Evolutionary conservation across 2,329 filamentous ascomycete genomes (phyloP).

Genomic region (Xylaria sp.): DNA sequence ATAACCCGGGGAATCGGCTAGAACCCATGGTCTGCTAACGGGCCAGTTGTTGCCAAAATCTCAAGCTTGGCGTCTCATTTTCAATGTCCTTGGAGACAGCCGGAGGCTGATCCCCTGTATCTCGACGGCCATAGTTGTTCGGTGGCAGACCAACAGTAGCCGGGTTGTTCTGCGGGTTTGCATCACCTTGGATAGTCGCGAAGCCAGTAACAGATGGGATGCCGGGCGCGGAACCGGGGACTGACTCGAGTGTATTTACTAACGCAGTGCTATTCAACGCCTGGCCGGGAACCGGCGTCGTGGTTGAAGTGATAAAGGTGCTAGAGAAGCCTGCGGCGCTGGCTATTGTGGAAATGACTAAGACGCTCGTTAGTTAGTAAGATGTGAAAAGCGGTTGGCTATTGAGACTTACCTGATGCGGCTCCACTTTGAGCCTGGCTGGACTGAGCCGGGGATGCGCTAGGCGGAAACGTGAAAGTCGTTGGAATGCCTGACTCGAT

Average conservation of each 20-base stretch:
- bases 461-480: slow-evolving; percentile 29
- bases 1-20: slow-evolving; percentile 12
- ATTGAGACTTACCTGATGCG: slow-evolving; percentile 37
- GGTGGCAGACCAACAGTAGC: slow-evolving; percentile 3
- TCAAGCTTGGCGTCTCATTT: slow-evolving; percentile 14
- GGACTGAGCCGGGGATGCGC: slow-evolving; percentile 23
- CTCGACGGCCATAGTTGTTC: slow-evolving; percentile 24
- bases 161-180: slow-evolving; percentile 1
- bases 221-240: slow-evolving; percentile 24
- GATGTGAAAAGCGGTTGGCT: neutral
- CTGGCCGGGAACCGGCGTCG: slow-evolving; percentile 33
- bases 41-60: slow-evolving; percentile 30
- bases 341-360: slow-evolving; percentile 39
- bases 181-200: slow-evolving; percentile 7
- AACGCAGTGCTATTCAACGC: slow-evolving; percentile 18
- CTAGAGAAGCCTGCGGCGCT: slow-evolving; percentile 35
- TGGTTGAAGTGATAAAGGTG: slow-evolving; percentile 46
- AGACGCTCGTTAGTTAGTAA: slow-evolving; percentile 33
- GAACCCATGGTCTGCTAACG: slow-evolving; percentile 27
- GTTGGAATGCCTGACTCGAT: slow-evolving; percentile 30
- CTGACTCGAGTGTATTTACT: slow-evolving; percentile 11
- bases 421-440: slow-evolving; percentile 25
- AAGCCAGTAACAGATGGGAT: slow-evolving; percentile 19
- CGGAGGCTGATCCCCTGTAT: slow-evolving; percentile 11
- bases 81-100: neutral